Evolutionary conservation across 352 stramenopile genomes (phyloP), one percentile per base, ranked within the genome.

Genomic region (Phytophthora aleatoria): DNA sequence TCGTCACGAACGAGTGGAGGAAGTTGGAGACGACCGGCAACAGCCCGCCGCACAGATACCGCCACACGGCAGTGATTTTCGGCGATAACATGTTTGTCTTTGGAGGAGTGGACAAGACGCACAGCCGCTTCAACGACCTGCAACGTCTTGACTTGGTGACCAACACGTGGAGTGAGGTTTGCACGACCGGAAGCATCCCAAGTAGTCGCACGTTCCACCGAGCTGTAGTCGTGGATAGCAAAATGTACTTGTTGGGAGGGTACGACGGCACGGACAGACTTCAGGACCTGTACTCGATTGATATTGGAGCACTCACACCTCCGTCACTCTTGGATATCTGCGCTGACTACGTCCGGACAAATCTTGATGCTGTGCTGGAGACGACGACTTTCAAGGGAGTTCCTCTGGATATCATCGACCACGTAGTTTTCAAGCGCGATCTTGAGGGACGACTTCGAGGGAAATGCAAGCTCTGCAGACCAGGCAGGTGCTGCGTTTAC

Each of bases 21-120:
- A 79, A 81, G 35, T 63, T 95, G 39, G 64, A 76, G 44, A 90
- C 84, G 1, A 74, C 26, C 8, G 85, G 83, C 2, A 75, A 62
- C 38, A 81, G 74, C 11, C 89, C 89, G 15, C 80, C 83, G 7
- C 87, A 96, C 36, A 75, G 89, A 53, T 96, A 96, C 67, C 83
- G 89, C 36, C 89, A 96, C 61, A 94, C 85, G 13, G 85, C 86
- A 0, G 87, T 96, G 28, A 86, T 96, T 20, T 93, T 79, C 48
- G 87, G 79, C 6, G 79, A 92, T 50, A 92, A 83, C 64, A 96
- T 96, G 88, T 92, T 94, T 59, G 83, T 96, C 10, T 96, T 96
- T 67, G 88, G 88, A 35, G 88, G 88, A n/a, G 89, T 96, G 5
- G 89, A 96, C 79, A 96, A 96, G 63, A 87, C 84, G 1, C 89